A percentile compares a stretch with the other conserved stretches of the same genome.
phyloP scores from a whole-genome alignment of 2,329 filamentous ascomycete genomes.

The Aspergillus ruber region DNA sequence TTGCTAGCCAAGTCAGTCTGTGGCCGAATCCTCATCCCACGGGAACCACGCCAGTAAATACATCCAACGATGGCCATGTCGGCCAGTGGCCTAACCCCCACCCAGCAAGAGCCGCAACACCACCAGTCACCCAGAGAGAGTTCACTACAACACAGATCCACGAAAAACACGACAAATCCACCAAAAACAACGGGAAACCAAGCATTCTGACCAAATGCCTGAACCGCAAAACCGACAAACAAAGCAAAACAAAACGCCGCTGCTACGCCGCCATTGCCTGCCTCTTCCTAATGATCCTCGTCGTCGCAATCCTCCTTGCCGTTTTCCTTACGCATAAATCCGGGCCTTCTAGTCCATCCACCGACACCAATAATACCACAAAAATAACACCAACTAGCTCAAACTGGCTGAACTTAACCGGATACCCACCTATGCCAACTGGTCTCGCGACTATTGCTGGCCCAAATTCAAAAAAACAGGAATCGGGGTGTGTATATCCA shows the following conservation, averaged over 20 bases:
- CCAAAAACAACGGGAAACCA: no score
- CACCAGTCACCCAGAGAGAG: no score
- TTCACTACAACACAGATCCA: no score
- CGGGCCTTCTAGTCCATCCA: not conserved
- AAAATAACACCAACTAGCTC: conserved; percentile 38
- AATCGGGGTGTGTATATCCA: conserved; percentile 64
- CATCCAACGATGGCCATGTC: no score
- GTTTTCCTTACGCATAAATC: conserved; percentile 49
- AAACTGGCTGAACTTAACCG: conserved; percentile 76
- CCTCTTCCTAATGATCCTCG: conserved; percentile 49
- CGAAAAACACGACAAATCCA: no score
- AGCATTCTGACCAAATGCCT: no score
- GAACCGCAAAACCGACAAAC: not conserved
- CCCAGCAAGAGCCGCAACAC: no score
- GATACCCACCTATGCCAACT: conserved; percentile 79
- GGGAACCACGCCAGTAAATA: no score
- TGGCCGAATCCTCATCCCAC: no score
- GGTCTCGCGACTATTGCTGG: conserved; percentile 74
- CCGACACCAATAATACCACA: not conserved
- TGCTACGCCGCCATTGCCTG: conserved; percentile 51
- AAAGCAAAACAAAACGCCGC: conserved; percentile 53
- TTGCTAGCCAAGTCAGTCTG: no score
- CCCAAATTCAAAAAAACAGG: conserved; percentile 58
- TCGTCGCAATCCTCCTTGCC: conserved; percentile 52
- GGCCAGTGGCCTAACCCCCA: no score